Evolutionary conservation across 75 land plant genomes (phyloP), one percentile per base, ranked within the genome.

Genomic region (Pinus taeda): DNA sequence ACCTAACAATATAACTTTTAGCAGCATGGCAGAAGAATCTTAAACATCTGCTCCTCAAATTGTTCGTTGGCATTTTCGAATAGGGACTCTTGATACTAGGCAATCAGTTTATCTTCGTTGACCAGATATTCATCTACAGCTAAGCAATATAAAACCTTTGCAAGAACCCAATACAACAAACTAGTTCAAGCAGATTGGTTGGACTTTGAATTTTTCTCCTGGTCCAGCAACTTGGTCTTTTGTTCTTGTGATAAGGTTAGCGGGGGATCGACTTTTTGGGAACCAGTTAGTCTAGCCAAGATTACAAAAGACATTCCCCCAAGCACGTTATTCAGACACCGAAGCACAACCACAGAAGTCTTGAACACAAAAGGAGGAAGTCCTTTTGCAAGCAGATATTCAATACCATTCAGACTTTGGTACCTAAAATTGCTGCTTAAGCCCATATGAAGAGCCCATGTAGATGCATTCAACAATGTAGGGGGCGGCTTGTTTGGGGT

Each of bases 381-480:
- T 42, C 65, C 77, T 71, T 81, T 87, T 11, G 85, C 93, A 45
- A 96, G 75, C 75, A 90, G 4, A 69, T 83, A 96, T 73, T 96
- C 98, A 22, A 94, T 56, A 14, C 98, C 98, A 82, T 96, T 96
- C 78, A 96, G 37, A 49, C 94, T 82, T 84, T 96, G 98, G 78
- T 96, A 96, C 65, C 98, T 83, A 21, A 94, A 74, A 70, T 96
- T 96, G 69, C 95, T 92, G 81, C 95, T 96, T 5, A 96, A 15
- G 3, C 98, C 98, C 98, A 96, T 90, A 74, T 96, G 98, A 15
- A 78, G 53, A 12, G 97, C 97, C 98, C 98, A 95, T 5, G 98
- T 95, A 11, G 78, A 33, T 0, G 98, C 94, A 74, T 95, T 95
- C 75, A 95, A 74, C 59, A 95, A 17, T 0, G 98, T 95, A 3